Evolutionary conservation across 768 basidiomycete species (phyloP).

Genomic region (Russula brevipes): DNA sequence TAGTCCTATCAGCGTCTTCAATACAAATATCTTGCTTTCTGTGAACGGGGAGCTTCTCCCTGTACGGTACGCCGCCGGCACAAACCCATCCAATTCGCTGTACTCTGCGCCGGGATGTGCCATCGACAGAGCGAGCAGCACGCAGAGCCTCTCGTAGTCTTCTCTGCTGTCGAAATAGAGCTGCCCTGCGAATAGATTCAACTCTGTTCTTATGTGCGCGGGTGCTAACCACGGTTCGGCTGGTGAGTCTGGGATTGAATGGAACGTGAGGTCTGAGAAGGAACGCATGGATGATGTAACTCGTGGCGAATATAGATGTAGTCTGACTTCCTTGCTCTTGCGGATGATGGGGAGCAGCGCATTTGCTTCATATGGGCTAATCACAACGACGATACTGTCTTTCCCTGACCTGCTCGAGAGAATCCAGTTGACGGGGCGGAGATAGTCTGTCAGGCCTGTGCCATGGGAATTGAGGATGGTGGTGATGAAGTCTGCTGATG

Average conservation of each 20-base stretch:
- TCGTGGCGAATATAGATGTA: constrained; percentile 4
- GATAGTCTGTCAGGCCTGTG: background rate
- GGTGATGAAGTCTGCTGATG: background rate
- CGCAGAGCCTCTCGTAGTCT: constrained; percentile 2
- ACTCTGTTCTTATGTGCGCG: background rate
- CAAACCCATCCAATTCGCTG: constrained; percentile 6
- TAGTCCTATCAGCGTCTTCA: constrained; percentile 1
- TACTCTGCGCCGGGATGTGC: constrained; percentile 3
- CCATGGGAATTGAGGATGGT: background rate
- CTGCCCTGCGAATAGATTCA: constrained; percentile 7
- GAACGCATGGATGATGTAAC: background rate
- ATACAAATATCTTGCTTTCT: background rate
- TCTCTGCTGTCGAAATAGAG: constrained; percentile 4
- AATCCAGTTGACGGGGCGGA: too few species aligned
- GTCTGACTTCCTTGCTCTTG: background rate
- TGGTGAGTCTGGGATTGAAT: background rate
- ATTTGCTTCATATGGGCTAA: too few species aligned
- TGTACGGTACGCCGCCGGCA: background rate
- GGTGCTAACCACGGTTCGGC: background rate
- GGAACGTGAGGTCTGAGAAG: background rate
- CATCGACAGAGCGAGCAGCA: background rate
- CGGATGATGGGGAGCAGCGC: background rate
- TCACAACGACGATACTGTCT: too few species aligned
- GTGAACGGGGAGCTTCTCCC: background rate
- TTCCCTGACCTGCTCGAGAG: too few species aligned